Percentiles rank a stretch among this genome's conserved stretches.
phyloP scores from a whole-genome alignment of 306 rosid species.

The Oemleria cerasiformis region DNA sequence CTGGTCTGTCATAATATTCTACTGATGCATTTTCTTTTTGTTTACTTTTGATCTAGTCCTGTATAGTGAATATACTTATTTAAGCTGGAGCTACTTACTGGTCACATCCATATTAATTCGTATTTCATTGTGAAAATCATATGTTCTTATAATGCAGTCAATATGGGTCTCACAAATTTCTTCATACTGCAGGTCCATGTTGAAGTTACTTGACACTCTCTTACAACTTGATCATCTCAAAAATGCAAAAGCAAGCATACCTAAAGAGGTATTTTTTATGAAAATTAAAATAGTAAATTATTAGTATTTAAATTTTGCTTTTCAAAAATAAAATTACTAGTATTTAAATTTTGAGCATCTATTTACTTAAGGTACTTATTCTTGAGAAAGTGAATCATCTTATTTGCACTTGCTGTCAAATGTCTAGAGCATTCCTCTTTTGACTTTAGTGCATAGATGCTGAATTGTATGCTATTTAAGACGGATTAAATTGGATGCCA shows the following conservation, averaged over 20 bases:
- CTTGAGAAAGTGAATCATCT: too few species aligned
- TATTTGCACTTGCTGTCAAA: background rate
- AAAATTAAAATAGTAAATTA: too few species aligned
- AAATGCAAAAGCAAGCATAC: conserved; percentile 99
- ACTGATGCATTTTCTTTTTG: conserved; percentile 10
- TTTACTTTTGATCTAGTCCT: background rate
- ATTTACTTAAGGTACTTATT: too few species aligned
- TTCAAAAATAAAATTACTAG: too few species aligned
- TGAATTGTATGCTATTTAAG: background rate
- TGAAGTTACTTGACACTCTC: conserved; percentile 88
- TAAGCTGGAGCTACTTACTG: too few species aligned
- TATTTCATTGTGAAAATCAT: too few species aligned
- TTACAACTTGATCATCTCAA: conserved; percentile 99
- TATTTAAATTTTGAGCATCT: too few species aligned
- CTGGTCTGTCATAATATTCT: conserved; percentile 53
- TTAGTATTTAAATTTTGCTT: too few species aligned
- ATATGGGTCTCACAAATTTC: conserved; percentile 22
- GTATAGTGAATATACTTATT: too few species aligned
- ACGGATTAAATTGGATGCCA: background rate
- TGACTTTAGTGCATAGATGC: background rate
- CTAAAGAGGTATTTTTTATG: too few species aligned
- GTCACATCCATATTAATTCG: too few species aligned
- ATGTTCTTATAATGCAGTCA: too few species aligned
- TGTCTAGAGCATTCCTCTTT: background rate
- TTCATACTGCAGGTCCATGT: conserved; percentile 75